phyloP scores from a whole-genome alignment of 768 basidiomycete genomes.

The Collybia mongolica region DNA sequence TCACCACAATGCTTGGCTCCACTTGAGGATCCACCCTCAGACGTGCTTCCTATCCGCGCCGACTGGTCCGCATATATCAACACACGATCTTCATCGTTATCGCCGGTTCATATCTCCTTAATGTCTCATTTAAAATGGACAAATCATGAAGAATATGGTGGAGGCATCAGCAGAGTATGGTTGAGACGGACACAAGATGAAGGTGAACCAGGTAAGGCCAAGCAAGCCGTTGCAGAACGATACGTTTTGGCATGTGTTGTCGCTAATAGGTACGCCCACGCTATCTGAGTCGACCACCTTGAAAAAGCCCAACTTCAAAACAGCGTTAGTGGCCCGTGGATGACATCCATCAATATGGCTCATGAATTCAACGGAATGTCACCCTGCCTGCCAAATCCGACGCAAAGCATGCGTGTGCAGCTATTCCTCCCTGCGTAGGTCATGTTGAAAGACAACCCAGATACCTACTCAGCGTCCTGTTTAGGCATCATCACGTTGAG shows the following conservation, averaged over 20 bases:
- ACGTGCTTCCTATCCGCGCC: constrained; percentile 34
- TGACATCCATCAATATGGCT: constrained; percentile 68
- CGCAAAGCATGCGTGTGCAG: constrained; percentile 34
- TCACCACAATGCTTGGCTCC: background rate
- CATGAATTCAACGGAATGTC: constrained; percentile 63
- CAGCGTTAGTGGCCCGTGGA: constrained; percentile 71
- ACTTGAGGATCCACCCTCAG: background rate
- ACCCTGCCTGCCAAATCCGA: constrained; percentile 9
- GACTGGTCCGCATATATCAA: constrained; percentile 70
- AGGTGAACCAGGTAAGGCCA: constrained; percentile 38
- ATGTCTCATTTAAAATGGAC: constrained; percentile 56
- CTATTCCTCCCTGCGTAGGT: constrained; percentile 68
- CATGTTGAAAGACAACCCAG: background rate
- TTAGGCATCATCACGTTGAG: constrained; percentile 75
- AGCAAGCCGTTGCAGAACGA: constrained; percentile 51
- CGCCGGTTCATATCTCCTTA: constrained; percentile 22
- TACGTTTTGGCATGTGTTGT: constrained; percentile 72
- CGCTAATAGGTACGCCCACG: constrained; percentile 61
- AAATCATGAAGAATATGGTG: constrained; percentile 68
- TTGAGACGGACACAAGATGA: constrained; percentile 40
- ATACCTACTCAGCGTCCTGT: no score
- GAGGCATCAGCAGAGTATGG: constrained; percentile 71
- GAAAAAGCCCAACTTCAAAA: background rate
- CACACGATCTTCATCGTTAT: constrained; percentile 5
- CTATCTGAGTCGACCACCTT: no score